These are phyloP conservation scores for Penicillium steckii DNA, from an alignment of 495 filamentous ascomycete species.

Conservation along the genomic window DNA sequence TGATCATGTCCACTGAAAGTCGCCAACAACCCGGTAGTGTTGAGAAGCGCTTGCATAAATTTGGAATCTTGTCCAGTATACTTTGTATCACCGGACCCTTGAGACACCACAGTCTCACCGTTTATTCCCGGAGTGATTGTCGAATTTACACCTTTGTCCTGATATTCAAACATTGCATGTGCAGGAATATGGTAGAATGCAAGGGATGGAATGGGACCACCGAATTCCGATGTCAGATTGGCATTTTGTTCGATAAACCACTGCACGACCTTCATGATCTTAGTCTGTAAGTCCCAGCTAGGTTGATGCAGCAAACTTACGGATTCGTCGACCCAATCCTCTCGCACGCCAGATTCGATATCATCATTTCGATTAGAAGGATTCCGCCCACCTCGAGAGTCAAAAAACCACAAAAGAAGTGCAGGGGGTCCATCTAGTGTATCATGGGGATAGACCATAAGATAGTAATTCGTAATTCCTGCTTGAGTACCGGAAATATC, in stretches of 20 bases:
- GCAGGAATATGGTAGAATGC: slow-evolving; percentile 74
- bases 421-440: slow-evolving; percentile 27
- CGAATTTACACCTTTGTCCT: slow-evolving; percentile 40
- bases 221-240: slow-evolving; percentile 39
- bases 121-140: slow-evolving; percentile 62
- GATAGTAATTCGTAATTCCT: slow-evolving; percentile 71
- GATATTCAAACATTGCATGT: slow-evolving; percentile 53
- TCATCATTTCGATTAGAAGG: slow-evolving; percentile 40
- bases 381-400: slow-evolving; percentile 60
- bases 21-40: slow-evolving; percentile 57
- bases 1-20: slow-evolving; percentile 73
- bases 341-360: slow-evolving; percentile 30
- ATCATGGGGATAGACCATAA: slow-evolving; percentile 46
- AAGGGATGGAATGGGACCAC: slow-evolving; percentile 55
- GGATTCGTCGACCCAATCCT: slow-evolving; percentile 38
- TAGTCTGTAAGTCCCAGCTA: background rate
- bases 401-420: slow-evolving; percentile 75
- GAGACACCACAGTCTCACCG: slow-evolving; percentile 45
- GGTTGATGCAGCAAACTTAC: slow-evolving; percentile 4
- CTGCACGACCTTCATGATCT: slow-evolving; percentile 40
- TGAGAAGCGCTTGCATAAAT: slow-evolving; percentile 64
- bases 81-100: slow-evolving; percentile 20
- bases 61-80: slow-evolving; percentile 54
- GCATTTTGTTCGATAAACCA: slow-evolving; percentile 59
- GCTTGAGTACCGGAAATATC: slow-evolving; percentile 40